A percentile compares a stretch with the other conserved stretches of the same genome.
These are phyloP conservation scores for Fusarium domesticum DNA, from an alignment of 2,329 filamentous ascomycete genomes.

Conservation along the genomic window DNA sequence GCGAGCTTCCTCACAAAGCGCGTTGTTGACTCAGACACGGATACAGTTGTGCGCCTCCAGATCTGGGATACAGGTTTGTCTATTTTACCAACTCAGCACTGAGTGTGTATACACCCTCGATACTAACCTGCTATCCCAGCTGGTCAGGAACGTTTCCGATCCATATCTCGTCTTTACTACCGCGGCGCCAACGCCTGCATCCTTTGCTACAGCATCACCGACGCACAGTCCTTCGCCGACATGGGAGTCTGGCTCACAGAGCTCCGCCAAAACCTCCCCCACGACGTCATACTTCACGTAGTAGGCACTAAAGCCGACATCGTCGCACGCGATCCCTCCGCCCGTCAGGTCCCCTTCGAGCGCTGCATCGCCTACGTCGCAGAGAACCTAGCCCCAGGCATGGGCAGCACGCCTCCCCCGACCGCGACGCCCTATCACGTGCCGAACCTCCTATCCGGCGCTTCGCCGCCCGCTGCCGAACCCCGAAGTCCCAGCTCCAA, in stretches of 20 bases:
- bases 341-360: slow-evolving; percentile 87
- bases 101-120: background rate
- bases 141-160: slow-evolving; percentile 91
- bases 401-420: slow-evolving; percentile 64
- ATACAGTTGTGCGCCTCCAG: slow-evolving; percentile 84
- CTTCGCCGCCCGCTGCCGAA: slow-evolving; percentile 38
- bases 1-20: slow-evolving; percentile 78
- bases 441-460: slow-evolving; percentile 21
- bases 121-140: slow-evolving; percentile 41
- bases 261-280: slow-evolving; percentile 71
- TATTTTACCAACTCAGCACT: slow-evolving; percentile 1
- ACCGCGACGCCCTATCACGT: slow-evolving; percentile 49
- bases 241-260: slow-evolving; percentile 92
- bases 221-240: slow-evolving; percentile 78
- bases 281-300: slow-evolving; percentile 85
- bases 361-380: slow-evolving; percentile 94
- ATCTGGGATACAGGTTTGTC: slow-evolving; percentile 83
- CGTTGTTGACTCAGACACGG: slow-evolving; percentile 77
- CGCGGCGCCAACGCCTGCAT: slow-evolving; percentile 91
- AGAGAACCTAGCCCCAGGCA: slow-evolving; percentile 77
- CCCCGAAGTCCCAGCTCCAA: slow-evolving; percentile 61
- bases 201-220: slow-evolving; percentile 91
- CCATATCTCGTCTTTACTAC: slow-evolving; percentile 94
- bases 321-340: slow-evolving; percentile 75
- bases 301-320: slow-evolving; percentile 93